Conservation (phyloP, 345 rosid species). For the Gossypioides kirkii region DNA sequence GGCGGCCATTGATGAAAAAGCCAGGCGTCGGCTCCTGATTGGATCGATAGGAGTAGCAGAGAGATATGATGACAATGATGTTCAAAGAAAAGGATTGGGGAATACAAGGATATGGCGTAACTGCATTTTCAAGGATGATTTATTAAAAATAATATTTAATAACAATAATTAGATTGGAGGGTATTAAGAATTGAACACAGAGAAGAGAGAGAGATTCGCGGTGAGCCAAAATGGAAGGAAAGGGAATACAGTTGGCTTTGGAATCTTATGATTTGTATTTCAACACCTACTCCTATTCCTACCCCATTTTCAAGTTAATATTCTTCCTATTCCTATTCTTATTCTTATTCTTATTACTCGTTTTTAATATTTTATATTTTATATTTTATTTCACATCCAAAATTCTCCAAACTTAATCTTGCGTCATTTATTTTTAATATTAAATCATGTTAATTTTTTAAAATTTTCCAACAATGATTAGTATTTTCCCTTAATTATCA, state of each 20-base stretch:
- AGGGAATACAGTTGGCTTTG: slow-evolving; percentile 46
- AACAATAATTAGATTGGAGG: neutral
- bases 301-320: no score
- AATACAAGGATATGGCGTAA: neutral
- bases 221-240: slow-evolving; percentile 10
- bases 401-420: no score
- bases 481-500: no score
- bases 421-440: no score
- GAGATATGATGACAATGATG: no score
- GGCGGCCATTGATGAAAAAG: slow-evolving; percentile 16
- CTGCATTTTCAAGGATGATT: neutral
- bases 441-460: no score
- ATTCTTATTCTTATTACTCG: no score
- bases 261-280: slow-evolving; percentile 35
- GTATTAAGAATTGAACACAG: neutral
- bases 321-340: no score
- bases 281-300: slow-evolving; percentile 8
- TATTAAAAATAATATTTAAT: neutral
- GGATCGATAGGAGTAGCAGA: neutral
- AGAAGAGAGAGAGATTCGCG: slow-evolving; percentile 37
- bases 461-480: no score
- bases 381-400: no score
- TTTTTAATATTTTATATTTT: no score
- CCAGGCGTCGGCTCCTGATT: neutral
- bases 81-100: neutral